phyloP scores from a whole-genome alignment of 169 alveolate genomes.

The Eimeria praecox region DNA sequence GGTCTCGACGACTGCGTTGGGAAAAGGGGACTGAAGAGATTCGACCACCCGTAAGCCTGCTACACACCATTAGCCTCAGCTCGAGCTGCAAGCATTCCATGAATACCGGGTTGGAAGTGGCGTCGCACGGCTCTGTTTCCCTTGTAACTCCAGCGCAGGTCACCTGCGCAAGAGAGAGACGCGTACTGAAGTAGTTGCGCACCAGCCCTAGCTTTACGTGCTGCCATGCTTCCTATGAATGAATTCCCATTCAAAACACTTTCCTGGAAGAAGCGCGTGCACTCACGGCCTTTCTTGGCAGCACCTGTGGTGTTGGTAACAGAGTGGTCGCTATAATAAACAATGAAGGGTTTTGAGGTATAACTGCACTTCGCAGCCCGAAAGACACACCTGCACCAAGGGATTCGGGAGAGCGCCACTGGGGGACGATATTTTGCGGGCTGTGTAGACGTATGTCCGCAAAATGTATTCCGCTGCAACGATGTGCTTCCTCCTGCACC shows the following conservation, averaged over 20 bases:
- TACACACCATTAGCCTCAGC: slow-evolving; percentile 69
- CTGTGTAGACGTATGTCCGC: slow-evolving; percentile 92
- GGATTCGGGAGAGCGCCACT: slow-evolving; percentile 89
- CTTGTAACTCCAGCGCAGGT: slow-evolving; percentile 89
- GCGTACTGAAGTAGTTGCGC: neutral
- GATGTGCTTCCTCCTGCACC: slow-evolving; percentile 87
- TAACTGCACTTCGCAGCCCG: neutral
- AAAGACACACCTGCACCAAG: slow-evolving; percentile 80
- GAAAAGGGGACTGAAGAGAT: neutral
- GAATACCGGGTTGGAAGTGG: slow-evolving; percentile 89
- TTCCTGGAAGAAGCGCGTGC: neutral
- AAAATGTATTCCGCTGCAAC: slow-evolving; percentile 90
- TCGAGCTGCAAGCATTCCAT: slow-evolving; percentile 89
- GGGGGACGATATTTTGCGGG: slow-evolving; percentile 88
- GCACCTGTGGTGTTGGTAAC: neutral
- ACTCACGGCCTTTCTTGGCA: neutral
- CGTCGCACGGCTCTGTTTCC: slow-evolving; percentile 86
- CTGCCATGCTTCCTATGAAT: neutral
- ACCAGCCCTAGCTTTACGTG: neutral
- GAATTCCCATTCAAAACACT: neutral
- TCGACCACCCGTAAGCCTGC: neutral
- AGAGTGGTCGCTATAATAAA: neutral
- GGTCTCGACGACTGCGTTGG: neutral
- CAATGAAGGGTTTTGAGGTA: neutral
- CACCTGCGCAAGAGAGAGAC: slow-evolving; percentile 78